Evolutionary conservation across 352 stramenopile species (phyloP), one percentile per base, ranked within the genome.

Genomic region (Globisporangium iwayamae): DNA sequence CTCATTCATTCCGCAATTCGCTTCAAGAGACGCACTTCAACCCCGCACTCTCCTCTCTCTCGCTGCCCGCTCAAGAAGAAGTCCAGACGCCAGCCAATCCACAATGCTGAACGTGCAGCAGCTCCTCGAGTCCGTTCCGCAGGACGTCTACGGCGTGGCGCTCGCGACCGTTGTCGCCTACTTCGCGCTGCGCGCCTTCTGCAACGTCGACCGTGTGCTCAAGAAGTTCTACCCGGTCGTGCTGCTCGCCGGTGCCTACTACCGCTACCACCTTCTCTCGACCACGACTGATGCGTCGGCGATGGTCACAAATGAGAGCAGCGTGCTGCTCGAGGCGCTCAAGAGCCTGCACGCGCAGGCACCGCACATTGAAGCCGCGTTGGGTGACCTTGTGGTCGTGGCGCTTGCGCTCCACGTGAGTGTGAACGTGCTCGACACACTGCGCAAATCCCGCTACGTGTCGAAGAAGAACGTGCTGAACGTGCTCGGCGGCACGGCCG

Each of bases 381-480:
- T 72, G 1, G 67, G 73, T 60, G 52, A 51, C 60, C 56, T 52
- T 36, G 14, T 66, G 34, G 28, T 63, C 43, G 30, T 54, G 50
- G 28, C 43, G 10, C 22, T 73, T 2, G 62, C 63, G 10, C 61
- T 80, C 39, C 46, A 76, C 16, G 66, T 69, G 36, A 60, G 79
- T 39, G 69, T 73, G 34, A 32, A 55, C 3, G 45, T 68, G 3
- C 62, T 84, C 8, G 71, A 83, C 34, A 56, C 51, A 14, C 38
- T 86, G 36, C 83, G 83, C 45, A 86, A 85, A 48, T 52, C 65
- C 47, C 86, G 85, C 57, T 94, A 93, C 68, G 76, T 92, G 16
- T 92, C 79, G 13, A 75, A 76, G 51, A 93, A 94, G 74, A 66
- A 81, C 16, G 60, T 90, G 30, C 56, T 94, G n/a, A 94, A 94